Conservation (phyloP, 2,329 filamentous ascomycete genomes). For the Thielaviopsis euricoi region DNA sequence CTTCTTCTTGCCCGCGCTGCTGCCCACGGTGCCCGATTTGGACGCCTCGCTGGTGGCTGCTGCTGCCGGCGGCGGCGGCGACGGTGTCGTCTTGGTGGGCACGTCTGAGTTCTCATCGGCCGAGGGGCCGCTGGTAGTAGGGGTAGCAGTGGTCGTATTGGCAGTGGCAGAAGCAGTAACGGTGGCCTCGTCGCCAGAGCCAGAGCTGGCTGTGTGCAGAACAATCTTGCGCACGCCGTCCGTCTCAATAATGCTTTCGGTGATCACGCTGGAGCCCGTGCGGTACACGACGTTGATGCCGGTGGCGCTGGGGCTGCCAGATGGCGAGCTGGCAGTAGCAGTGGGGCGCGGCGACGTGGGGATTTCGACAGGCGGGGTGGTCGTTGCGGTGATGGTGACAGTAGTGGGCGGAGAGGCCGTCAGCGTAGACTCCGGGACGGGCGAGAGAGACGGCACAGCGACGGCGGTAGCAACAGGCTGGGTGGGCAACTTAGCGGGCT, state of each 20-base stretch:
- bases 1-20: conserved; percentile 10
- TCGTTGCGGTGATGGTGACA: not conserved
- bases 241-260: conserved; percentile 59
- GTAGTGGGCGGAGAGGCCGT: not conserved
- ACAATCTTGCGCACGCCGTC: conserved; percentile 63
- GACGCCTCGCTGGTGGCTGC: not conserved
- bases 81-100: not conserved
- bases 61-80: not conserved
- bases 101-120: not conserved
- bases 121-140: not conserved
- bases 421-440: not conserved
- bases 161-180: not conserved
- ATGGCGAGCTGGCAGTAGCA: not conserved
- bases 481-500: not conserved
- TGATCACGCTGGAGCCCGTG: conserved; percentile 56
- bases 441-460: not conserved
- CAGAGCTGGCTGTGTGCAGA: conserved; percentile 27
- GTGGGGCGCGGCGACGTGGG: not conserved
- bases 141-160: not conserved
- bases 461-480: not conserved
- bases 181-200: conserved; percentile 19
- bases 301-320: not conserved
- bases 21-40: not conserved
- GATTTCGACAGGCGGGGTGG: not conserved
- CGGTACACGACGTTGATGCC: conserved; percentile 16